Percentiles rank a stretch among this genome's conserved stretches.
Evolutionary conservation across 352 stramenopile genomes (phyloP).

Genomic region (Phytophthora fragariae): DNA sequence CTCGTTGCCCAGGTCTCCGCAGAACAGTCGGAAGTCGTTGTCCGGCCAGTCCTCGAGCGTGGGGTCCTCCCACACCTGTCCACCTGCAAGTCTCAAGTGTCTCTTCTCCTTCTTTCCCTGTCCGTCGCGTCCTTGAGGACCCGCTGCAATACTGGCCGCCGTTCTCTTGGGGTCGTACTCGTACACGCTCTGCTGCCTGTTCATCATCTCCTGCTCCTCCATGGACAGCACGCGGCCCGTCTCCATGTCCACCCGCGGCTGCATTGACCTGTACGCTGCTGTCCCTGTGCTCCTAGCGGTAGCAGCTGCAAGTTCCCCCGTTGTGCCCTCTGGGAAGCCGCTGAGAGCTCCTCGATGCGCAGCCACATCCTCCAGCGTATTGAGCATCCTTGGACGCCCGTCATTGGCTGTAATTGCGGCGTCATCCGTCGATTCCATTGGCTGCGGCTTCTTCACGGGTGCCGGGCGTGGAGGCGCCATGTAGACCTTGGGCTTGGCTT

Average conservation of each 20-base stretch:
- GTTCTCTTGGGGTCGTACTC: conserved; percentile 76
- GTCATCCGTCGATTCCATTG: conserved; percentile 2
- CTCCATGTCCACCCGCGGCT: conserved; percentile 69
- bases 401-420: background rate
- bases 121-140: conserved; percentile 4
- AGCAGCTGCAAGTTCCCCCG: conserved; percentile 52
- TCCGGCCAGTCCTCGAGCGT: conserved; percentile 95
- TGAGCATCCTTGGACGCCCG: conserved; percentile 41
- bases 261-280: conserved; percentile 32
- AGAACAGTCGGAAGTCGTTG: conserved; percentile 97
- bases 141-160: conserved; percentile 37
- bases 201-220: conserved; percentile 84
- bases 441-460: conserved; percentile 40
- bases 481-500: conserved; percentile 68
- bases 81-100: conserved; percentile 73
- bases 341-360: conserved; percentile 71
- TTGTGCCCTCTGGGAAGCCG: conserved; percentile 65
- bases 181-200: conserved; percentile 87
- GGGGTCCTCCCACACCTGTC: conserved; percentile 93
- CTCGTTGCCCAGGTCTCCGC: conserved; percentile 95
- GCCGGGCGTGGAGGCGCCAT: conserved; percentile 72
- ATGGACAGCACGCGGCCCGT: conserved; percentile 69
- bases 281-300: background rate
- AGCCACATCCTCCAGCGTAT: conserved; percentile 57
- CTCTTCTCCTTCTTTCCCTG: conserved; percentile 50